Percentiles rank a stretch among this genome's conserved stretches.
Evolutionary conservation across 2,329 filamentous ascomycete species (phyloP).

Genomic region (Fusarium caatingaense): DNA sequence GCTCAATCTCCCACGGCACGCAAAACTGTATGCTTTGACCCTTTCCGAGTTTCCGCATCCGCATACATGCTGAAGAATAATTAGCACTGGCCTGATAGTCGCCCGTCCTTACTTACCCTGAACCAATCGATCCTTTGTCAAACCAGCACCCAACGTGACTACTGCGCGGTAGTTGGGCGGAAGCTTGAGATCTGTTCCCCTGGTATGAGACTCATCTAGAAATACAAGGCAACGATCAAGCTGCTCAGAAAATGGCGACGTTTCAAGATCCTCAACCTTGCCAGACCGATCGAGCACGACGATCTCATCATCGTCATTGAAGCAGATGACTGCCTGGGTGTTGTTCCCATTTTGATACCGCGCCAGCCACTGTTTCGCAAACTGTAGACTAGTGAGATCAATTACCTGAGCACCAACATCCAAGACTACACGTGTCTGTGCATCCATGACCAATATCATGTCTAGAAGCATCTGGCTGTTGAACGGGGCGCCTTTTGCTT

Average conservation of each 20-base stretch:
- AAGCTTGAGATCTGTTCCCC: slow-evolving; percentile 75
- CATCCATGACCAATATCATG: neutral
- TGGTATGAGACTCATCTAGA: slow-evolving; percentile 76
- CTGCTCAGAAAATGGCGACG: slow-evolving; percentile 68
- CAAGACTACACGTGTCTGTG: slow-evolving; percentile 47
- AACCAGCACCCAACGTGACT: slow-evolving; percentile 71
- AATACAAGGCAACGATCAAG: slow-evolving; percentile 72
- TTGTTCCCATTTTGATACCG: neutral
- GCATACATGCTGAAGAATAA: slow-evolving; percentile 68
- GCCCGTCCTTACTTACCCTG: slow-evolving; percentile 64
- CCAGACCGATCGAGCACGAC: slow-evolving; percentile 63
- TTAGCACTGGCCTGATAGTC: neutral
- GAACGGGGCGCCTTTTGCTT: neutral
- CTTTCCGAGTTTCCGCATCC: slow-evolving; percentile 75
- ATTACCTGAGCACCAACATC: slow-evolving; percentile 79
- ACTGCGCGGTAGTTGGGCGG: slow-evolving; percentile 70
- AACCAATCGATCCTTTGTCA: slow-evolving; percentile 76
- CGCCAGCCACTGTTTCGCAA: slow-evolving; percentile 66
- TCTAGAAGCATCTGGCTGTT: neutral
- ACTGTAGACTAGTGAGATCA: slow-evolving; percentile 68
- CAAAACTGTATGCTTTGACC: slow-evolving; percentile 74
- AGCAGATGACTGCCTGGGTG: slow-evolving; percentile 62
- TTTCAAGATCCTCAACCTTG: slow-evolving; percentile 60
- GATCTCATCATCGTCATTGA: slow-evolving; percentile 66
- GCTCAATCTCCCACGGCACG: slow-evolving; percentile 67